Percentiles rank a stretch among this genome's conserved stretches.
Evolutionary conservation across 768 basidiomycete species (phyloP).

Genomic region (Mycena latifolia): DNA sequence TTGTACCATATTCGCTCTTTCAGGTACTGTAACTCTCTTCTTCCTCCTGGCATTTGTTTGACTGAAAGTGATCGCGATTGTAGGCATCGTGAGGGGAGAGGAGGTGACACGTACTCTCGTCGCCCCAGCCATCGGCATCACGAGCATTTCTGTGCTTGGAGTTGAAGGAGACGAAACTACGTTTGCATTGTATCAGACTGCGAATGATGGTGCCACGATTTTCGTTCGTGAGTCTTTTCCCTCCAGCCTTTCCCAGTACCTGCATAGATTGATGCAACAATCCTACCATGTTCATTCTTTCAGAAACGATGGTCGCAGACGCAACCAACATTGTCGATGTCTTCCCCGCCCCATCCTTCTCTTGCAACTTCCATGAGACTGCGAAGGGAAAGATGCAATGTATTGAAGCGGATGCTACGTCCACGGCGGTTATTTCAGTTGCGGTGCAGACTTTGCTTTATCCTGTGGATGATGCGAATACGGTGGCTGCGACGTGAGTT

Average conservation of each 20-base stretch:
- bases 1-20: constrained; percentile 23
- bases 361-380: constrained; percentile 24
- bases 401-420: constrained; percentile 20
- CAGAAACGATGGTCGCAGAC: constrained; percentile 29
- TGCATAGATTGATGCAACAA: constrained; percentile 11
- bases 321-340: constrained; percentile 21
- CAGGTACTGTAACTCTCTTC: constrained; percentile 14
- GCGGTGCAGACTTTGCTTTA: constrained; percentile 21
- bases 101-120: constrained; percentile 24
- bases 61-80: background rate
- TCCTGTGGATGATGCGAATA: constrained; percentile 18
- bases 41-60: constrained; percentile 18
- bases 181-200: constrained; percentile 25
- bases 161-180: constrained; percentile 27
- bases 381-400: constrained; percentile 28
- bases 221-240: constrained; percentile 21
- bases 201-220: constrained; percentile 23
- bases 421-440: constrained; percentile 23
- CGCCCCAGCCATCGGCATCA: constrained; percentile 23
- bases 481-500: constrained; percentile 19
- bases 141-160: constrained; percentile 25
- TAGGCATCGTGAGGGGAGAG: constrained; percentile 20
- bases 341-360: constrained; percentile 21
- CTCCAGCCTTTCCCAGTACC: constrained; percentile 13
- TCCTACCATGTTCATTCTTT: constrained; percentile 11